Conservation (phyloP, 495 filamentous ascomycete species). For the Penicillium macrosclerotiorum region DNA sequence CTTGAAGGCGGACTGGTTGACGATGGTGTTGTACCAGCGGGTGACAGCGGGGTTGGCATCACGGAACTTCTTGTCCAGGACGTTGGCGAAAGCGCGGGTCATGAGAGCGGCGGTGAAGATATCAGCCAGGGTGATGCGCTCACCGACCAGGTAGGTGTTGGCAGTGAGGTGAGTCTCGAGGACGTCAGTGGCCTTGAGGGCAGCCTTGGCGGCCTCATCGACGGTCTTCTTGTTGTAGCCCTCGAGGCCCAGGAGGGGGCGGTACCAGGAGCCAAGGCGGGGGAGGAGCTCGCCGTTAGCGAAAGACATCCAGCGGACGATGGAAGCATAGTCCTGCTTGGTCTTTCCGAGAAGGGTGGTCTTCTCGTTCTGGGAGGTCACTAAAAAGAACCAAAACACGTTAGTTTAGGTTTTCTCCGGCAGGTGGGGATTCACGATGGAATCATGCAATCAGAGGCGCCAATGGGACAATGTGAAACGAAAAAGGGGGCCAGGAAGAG, state of each 20-base stretch:
- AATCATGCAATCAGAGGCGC: constrained; percentile 18
- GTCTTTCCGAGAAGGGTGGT: constrained; percentile 98
- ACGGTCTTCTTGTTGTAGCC: constrained; percentile 97
- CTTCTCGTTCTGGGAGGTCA: constrained; percentile 99
- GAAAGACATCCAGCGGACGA: constrained; percentile 95
- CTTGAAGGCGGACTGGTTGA: constrained; percentile 87
- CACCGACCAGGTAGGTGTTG: constrained; percentile 96
- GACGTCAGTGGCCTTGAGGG: constrained; percentile 64
- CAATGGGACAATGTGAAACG: constrained; percentile 18
- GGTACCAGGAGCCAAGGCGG: constrained; percentile 77
- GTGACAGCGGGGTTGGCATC: constrained; percentile 74
- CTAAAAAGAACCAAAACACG: constrained; percentile 47
- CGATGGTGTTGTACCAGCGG: constrained; percentile 92
- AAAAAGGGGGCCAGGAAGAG: constrained; percentile 6
- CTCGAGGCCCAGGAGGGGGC: constrained; percentile 77
- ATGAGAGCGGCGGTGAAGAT: constrained; percentile 76
- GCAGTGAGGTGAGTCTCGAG: constrained; percentile 83
- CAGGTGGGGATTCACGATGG: constrained; percentile 12
- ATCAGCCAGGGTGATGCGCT: constrained; percentile 96
- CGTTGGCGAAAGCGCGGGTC: constrained; percentile 27
- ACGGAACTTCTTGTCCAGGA: constrained; percentile 44
- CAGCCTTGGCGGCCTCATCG: constrained; percentile 68
- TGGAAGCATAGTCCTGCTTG: constrained; percentile 99
- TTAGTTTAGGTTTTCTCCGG: constrained; percentile 20
- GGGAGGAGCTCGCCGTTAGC: constrained; percentile 82